phyloP scores from a whole-genome alignment of 306 rosid genomes.

The Carpinus fangiana region DNA sequence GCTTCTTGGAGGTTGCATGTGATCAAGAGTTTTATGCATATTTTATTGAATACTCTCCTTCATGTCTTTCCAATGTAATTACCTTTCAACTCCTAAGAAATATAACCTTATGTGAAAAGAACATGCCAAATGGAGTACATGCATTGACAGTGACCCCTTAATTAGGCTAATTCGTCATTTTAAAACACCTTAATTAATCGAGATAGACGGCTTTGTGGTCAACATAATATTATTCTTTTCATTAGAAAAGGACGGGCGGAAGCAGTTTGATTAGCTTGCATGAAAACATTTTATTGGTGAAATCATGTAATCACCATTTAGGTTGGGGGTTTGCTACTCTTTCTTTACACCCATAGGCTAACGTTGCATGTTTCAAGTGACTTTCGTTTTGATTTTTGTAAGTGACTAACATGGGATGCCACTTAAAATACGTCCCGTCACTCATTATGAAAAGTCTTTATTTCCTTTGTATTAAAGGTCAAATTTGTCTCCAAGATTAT shows the following conservation, averaged over 20 bases:
- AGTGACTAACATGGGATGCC: too few relatives aligned
- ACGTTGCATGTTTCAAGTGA: too few relatives aligned
- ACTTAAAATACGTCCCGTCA: too few relatives aligned
- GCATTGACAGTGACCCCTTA: too few relatives aligned
- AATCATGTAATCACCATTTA: not conserved
- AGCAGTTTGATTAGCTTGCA: not conserved
- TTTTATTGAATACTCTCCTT: not conserved
- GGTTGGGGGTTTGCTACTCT: too few relatives aligned
- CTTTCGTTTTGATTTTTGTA: too few relatives aligned
- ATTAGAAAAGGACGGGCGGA: conserved; percentile 1
- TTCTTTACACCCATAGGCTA: too few relatives aligned
- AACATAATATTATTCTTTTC: not conserved
- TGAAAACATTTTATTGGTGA: not conserved
- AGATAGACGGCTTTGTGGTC: not conserved
- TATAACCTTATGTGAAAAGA: not conserved
- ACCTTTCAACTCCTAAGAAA: conserved; percentile 30
- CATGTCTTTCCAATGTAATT: conserved; percentile 46
- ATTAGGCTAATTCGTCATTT: too few relatives aligned
- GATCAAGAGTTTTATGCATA: not conserved
- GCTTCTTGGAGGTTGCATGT: conserved; percentile 28
- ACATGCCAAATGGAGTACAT: too few relatives aligned
- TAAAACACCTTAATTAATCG: too few relatives aligned
- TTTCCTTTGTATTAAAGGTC: not conserved
- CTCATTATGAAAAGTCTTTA: not conserved
- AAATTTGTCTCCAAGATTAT: not conserved